Conservation (phyloP, 2,329 filamentous ascomycete species). For the Geosmithia flava region DNA sequence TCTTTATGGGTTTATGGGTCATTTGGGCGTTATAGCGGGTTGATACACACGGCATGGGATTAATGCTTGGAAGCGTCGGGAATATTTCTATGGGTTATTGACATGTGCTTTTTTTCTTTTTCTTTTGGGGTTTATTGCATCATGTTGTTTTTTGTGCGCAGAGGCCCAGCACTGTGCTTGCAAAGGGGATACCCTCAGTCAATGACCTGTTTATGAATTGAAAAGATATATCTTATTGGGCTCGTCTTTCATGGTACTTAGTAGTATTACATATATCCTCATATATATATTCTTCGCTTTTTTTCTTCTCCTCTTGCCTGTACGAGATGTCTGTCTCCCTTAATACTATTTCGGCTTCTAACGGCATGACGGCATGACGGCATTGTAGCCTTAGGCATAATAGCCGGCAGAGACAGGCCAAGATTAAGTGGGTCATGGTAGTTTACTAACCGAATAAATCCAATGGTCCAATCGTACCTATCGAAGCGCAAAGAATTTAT, state of each 20-base stretch:
- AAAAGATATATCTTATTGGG: no score
- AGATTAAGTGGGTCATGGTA: constrained; percentile 7
- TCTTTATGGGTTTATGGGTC: not conserved
- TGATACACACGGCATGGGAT: not conserved
- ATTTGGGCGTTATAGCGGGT: not conserved
- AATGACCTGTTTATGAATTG: no score
- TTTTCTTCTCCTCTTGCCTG: no score
- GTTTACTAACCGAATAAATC: not conserved
- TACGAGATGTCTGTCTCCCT: no score
- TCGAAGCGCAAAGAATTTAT: constrained; percentile 14
- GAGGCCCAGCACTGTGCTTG: no score
- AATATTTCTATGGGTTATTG: not conserved
- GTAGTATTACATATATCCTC: no score
- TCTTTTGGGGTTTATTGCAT: no score
- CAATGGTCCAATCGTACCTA: not conserved
- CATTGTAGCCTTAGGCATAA: constrained; percentile 12
- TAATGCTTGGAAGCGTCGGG: not conserved
- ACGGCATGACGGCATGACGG: constrained; percentile 13
- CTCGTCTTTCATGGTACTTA: no score
- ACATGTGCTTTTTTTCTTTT: not conserved
- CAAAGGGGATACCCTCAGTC: no score
- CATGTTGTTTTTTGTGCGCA: no score
- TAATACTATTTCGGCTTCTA: not conserved
- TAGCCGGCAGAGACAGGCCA: constrained; percentile 4
- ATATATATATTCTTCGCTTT: no score